phyloP scores from a whole-genome alignment of 768 basidiomycete species.

The Kondoa malvinella region DNA sequence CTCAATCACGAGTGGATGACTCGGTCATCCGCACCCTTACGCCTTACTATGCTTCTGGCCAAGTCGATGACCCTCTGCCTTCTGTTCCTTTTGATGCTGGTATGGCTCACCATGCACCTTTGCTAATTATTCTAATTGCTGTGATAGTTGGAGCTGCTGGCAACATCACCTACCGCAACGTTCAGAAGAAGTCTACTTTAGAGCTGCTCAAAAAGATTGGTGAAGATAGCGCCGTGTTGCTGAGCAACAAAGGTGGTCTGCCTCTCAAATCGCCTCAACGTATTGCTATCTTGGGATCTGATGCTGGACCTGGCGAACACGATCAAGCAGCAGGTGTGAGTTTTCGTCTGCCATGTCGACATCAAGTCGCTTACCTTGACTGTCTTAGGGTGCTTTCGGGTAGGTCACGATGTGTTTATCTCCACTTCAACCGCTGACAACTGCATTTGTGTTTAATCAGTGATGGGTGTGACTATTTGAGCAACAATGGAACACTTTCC shows the following conservation, averaged over 20 bases:
- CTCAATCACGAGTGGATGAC: constrained; percentile 45
- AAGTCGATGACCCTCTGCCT: neutral
- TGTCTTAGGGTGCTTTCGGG: neutral
- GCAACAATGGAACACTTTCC: constrained; percentile 14
- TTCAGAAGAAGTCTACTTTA: constrained; percentile 10
- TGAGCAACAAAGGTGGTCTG: constrained; percentile 16
- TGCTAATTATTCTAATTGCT: constrained; percentile 6
- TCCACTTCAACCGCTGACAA: too few relatives aligned
- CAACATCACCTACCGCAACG: constrained; percentile 14
- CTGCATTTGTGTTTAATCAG: too few relatives aligned
- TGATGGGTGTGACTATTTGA: neutral
- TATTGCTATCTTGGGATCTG: constrained; percentile 14
- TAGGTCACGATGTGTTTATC: neutral
- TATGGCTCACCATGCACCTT: constrained; percentile 5
- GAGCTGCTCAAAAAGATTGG: constrained; percentile 15
- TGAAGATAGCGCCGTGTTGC: constrained; percentile 14
- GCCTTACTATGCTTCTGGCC: constrained; percentile 10
- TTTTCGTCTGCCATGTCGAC: neutral
- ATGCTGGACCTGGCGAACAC: constrained; percentile 14
- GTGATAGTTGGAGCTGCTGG: constrained; percentile 6
- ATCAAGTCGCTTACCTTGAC: neutral
- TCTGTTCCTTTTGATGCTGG: neutral
- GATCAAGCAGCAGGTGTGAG: constrained; percentile 6
- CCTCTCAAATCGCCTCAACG: constrained; percentile 12
- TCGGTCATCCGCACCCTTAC: constrained; percentile 43